Base-by-base conservation (phyloP, 805 yeast genomes). In the Saccharomycopsis javanensis region DNA sequence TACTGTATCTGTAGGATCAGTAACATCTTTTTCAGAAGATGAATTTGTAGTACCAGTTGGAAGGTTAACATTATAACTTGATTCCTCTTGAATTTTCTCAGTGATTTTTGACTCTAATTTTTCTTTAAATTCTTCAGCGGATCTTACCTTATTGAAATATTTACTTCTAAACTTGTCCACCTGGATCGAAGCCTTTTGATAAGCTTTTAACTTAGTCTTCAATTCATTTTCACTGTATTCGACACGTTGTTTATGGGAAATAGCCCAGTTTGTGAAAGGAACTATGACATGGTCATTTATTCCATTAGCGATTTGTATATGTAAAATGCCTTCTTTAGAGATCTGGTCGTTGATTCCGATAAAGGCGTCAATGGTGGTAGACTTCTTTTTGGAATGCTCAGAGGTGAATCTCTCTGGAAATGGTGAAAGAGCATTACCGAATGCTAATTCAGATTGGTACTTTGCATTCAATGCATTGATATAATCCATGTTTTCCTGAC, bases 261-360 rank as follows among this genome's bases (percentile, higher is more conserved):
- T 73, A 46, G 90, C 77, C 95, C 95, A 89, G 63, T 78, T 77
- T 10, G 79, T 68, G 64, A 88, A 88, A 1, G 96, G 96, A 25
- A 75, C 76, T 54, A 86, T 66, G 0, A 88, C 92, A 68, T 80
- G 71, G 1, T 71, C 64, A 57, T 79, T 77, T 59, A 88, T 82
- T 61, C 79, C 80, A 4, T 77, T 73, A 1, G 92, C 86, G 28
- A 88, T 79, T 53, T 77, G 77, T 50, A 80, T 57, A 66, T 85
- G 91, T 37, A 75, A 72, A 51, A 69, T 68, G 4, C 87, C 88
- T 68, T 86, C 86, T 37, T 70, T 74, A 18, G 69, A 69, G 76
- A 84, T 79, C 62, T 81, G 81, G 20, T 67, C 70, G 34, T 77
- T 71, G 51, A 85, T 71, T 45, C 85, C 85, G 30, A 75, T 78